Evolutionary conservation across 108 stramenopile species (phyloP).

Genomic region (Craspedostauros australis): DNA sequence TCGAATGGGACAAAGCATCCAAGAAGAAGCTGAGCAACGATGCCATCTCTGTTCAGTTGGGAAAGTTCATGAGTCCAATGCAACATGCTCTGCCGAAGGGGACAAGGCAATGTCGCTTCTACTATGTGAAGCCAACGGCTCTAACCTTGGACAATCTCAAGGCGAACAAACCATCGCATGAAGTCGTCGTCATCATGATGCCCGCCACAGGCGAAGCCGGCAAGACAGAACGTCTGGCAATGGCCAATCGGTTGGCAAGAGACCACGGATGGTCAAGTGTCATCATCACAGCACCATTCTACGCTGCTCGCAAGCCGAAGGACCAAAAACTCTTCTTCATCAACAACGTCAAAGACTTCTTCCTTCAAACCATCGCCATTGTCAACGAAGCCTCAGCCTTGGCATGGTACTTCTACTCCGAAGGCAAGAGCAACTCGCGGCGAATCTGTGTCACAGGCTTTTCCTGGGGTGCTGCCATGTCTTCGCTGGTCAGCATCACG

Average conservation of each 20-base stretch:
- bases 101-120: neutral
- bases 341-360: neutral
- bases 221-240: neutral
- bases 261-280: conserved; percentile 14
- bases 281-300: conserved; percentile 21
- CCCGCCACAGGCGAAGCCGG: conserved; percentile 19
- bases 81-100: conserved; percentile 7
- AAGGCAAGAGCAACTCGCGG: neutral
- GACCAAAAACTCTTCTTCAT: conserved; percentile 14
- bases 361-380: conserved; percentile 2
- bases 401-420: neutral
- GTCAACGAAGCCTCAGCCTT: conserved; percentile 7
- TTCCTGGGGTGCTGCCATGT: conserved; percentile 21
- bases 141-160: neutral
- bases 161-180: neutral
- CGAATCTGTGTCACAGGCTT: conserved; percentile 15
- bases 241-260: conserved; percentile 11
- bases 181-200: conserved; percentile 7
- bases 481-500: neutral
- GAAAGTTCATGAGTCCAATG: conserved; percentile 9
- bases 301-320: conserved; percentile 10
- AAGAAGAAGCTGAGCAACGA: neutral
- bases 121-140: neutral
- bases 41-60: conserved; percentile 6
- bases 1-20: neutral